Evolutionary conservation across 164 flowering plant species (phyloP).

Genomic region (Stephania cephalantha): DNA sequence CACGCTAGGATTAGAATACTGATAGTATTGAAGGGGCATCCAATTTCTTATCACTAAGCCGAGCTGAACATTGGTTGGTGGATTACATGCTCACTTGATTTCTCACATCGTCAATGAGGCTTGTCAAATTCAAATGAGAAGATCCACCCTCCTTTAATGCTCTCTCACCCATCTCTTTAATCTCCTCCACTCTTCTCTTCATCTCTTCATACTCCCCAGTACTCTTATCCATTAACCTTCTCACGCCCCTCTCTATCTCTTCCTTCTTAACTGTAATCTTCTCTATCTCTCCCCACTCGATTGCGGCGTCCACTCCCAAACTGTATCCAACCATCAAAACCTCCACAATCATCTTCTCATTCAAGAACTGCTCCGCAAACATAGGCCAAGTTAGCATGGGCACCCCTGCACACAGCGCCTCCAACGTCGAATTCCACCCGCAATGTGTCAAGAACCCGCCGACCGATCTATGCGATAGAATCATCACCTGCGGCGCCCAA

Average conservation of each 20-base stretch:
- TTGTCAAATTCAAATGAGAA: constrained; percentile 26
- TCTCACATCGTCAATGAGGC: constrained; percentile 26
- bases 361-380: constrained; percentile 7
- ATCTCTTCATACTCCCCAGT: constrained; percentile 30
- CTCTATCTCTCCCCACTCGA: constrained; percentile 20
- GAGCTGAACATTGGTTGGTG: neutral
- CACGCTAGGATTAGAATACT: no score
- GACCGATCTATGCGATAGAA: constrained; percentile 41
- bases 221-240: constrained; percentile 28
- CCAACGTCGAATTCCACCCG: constrained; percentile 36
- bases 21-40: no score
- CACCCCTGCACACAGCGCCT: constrained; percentile 10
- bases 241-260: constrained; percentile 29
- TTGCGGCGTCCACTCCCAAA: constrained; percentile 25
- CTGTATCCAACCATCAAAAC: constrained; percentile 18
- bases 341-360: constrained; percentile 33
- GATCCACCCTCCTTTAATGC: constrained; percentile 43
- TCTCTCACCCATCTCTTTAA: constrained; percentile 25
- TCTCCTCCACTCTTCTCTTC: constrained; percentile 28
- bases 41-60: no score
- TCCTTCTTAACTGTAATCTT: constrained; percentile 27
- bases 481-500: constrained; percentile 63
- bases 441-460: constrained; percentile 61
- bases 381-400: constrained; percentile 9
- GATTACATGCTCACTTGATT: neutral